Evolutionary conservation across 148 eudicot genomes (phyloP).

Genomic region (Fallopia convolvulus): DNA sequence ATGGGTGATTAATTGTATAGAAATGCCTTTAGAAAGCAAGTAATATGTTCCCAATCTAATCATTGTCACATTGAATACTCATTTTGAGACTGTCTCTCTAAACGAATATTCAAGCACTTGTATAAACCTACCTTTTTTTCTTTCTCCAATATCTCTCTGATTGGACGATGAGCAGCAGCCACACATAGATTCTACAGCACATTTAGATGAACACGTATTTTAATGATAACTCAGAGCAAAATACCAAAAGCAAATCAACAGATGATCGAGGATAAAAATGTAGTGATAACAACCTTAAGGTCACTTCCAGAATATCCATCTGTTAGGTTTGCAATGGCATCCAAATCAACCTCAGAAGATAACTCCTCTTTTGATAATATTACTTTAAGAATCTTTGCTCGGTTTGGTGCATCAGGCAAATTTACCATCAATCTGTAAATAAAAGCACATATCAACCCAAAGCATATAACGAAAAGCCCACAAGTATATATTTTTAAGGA

Average conservation of each 20-base stretch:
- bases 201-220: background rate
- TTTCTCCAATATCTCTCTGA: slow-evolving; percentile 80
- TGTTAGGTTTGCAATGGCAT: slow-evolving; percentile 79
- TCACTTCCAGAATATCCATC: slow-evolving; percentile 99
- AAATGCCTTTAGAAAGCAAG: no score
- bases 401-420: slow-evolving; percentile 89
- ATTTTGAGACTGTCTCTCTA: background rate
- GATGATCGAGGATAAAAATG: background rate
- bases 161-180: slow-evolving; percentile 96
- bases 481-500: background rate
- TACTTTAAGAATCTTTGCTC: slow-evolving; percentile 84
- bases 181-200: slow-evolving; percentile 79
- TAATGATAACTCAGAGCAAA: slow-evolving; percentile 13
- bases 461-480: background rate
- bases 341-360: slow-evolving; percentile 69
- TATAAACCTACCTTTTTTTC: slow-evolving; percentile 65
- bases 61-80: background rate
- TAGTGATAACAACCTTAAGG: slow-evolving; percentile 52
- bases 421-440: slow-evolving; percentile 81
- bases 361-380: slow-evolving; percentile 89
- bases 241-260: background rate
- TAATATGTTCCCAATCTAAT: background rate
- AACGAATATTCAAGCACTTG: background rate
- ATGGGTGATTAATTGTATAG: no score
- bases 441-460: background rate